Evolutionary conservation across 1,284 basidiomycete genomes (phyloP).

Genomic region (Mycena citricolor): DNA sequence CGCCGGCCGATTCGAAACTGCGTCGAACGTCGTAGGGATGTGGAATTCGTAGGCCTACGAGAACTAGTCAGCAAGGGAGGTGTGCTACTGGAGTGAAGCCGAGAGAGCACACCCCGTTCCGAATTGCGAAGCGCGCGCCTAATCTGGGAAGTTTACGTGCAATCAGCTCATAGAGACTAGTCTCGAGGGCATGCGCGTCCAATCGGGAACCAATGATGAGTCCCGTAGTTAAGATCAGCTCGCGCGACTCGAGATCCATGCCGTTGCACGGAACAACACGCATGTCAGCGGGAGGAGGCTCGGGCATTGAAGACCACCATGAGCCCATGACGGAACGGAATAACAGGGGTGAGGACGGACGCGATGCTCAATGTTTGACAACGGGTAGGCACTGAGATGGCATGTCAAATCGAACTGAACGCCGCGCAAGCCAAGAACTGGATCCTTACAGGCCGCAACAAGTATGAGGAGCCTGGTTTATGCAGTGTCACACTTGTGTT

Average conservation of each 20-base stretch:
- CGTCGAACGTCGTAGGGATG: slow-evolving; percentile 7
- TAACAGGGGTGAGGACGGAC: no score
- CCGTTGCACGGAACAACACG: slow-evolving; percentile 7
- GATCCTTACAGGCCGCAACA: no score
- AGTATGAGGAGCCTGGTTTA: no score
- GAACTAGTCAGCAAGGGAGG: background rate
- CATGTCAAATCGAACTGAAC: no score
- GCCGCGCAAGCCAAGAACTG: no score
- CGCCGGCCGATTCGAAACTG: background rate
- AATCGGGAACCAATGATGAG: slow-evolving; percentile 8
- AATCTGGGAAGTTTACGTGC: slow-evolving; percentile 11
- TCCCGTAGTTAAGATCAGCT: slow-evolving; percentile 6
- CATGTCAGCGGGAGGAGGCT: no score
- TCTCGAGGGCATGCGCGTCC: slow-evolving; percentile 6
- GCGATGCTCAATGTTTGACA: no score
- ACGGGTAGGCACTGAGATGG: no score
- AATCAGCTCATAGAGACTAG: slow-evolving; percentile 2
- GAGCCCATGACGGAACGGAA: no score
- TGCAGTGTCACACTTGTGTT: no score
- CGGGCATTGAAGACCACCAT: no score
- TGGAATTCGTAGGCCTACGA: slow-evolving; percentile 15
- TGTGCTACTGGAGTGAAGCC: background rate
- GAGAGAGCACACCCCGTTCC: slow-evolving; percentile 3
- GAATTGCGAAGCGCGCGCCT: slow-evolving; percentile 7
- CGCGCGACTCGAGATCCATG: background rate